A percentile compares a stretch with the other conserved stretches of the same genome.
Conservation (phyloP, 176 grass and related monocot species). For the Lolium multiflorum region DNA sequence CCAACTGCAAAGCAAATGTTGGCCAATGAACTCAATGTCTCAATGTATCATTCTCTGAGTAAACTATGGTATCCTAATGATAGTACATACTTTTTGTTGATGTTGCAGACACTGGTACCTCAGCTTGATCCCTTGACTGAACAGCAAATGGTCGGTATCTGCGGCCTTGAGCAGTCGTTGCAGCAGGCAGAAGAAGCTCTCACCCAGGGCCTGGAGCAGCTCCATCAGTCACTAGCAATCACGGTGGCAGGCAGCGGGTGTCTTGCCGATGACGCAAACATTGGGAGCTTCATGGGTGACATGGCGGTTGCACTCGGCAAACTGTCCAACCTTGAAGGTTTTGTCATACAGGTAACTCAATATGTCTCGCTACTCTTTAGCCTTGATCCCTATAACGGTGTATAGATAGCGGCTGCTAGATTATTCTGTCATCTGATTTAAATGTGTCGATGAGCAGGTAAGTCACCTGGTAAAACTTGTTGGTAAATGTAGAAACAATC, state of each 20-base stretch:
- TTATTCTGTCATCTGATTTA: slow-evolving; percentile 4
- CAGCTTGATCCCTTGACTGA: slow-evolving; percentile 88
- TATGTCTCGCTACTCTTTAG: slow-evolving; percentile 17
- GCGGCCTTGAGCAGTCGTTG: slow-evolving; percentile 73
- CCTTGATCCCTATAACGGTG: background rate
- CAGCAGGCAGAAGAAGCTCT: slow-evolving; percentile 98
- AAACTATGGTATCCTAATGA: slow-evolving; percentile 18
- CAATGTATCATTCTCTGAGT: background rate
- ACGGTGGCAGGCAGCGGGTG: slow-evolving; percentile 60
- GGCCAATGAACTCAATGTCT: background rate
- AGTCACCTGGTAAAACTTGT: background rate
- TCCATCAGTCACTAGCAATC: slow-evolving; percentile 72
- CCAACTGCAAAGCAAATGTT: background rate
- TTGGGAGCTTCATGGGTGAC: slow-evolving; percentile 71
- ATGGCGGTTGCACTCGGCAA: slow-evolving; percentile 87
- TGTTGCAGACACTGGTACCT: slow-evolving; percentile 63
- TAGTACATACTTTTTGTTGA: slow-evolving; percentile 6
- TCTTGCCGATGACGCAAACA: slow-evolving; percentile 45
- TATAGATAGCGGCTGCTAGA: background rate
- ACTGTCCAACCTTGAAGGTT: slow-evolving; percentile 84
- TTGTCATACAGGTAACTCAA: slow-evolving; percentile 75
- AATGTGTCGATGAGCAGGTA: background rate
- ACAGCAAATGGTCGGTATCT: slow-evolving; percentile 82
- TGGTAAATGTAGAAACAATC: background rate
- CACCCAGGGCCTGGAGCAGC: slow-evolving; percentile 83